phyloP scores from a whole-genome alignment of 768 basidiomycete species.

The Mycena venus region DNA sequence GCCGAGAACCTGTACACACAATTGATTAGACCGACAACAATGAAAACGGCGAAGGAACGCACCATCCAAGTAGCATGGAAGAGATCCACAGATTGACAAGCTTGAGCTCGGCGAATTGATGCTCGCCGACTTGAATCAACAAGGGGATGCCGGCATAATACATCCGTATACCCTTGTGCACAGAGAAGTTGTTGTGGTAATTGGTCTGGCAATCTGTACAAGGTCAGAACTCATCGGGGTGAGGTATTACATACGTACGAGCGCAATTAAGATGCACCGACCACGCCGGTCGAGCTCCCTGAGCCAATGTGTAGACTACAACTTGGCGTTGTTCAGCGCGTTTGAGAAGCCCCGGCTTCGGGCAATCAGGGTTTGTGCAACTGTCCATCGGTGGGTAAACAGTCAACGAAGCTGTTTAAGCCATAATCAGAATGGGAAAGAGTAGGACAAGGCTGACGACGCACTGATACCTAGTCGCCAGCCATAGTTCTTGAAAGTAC shows the following conservation, averaged over 20 bases:
- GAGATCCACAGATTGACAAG: slow-evolving; percentile 32
- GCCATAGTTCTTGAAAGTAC: neutral
- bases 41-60: too few relatives aligned
- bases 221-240: neutral
- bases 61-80: slow-evolving; percentile 37
- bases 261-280: slow-evolving; percentile 35
- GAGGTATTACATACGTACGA: slow-evolving; percentile 24
- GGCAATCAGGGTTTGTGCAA: neutral
- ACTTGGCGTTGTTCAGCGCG: slow-evolving; percentile 34
- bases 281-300: slow-evolving; percentile 39
- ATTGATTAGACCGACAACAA: too few relatives aligned
- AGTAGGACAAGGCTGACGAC: neutral
- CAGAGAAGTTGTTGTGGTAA: slow-evolving; percentile 39
- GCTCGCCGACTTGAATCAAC: slow-evolving; percentile 39
- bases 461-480: neutral
- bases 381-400: neutral
- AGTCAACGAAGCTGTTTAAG: neutral
- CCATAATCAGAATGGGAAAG: neutral
- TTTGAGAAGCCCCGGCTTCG: slow-evolving; percentile 21
- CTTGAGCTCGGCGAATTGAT: slow-evolving; percentile 39
- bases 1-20: slow-evolving; percentile 37
- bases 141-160: slow-evolving; percentile 39
- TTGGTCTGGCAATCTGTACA: slow-evolving; percentile 35
- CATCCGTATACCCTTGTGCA: slow-evolving; percentile 22
- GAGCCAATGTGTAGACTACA: slow-evolving; percentile 21